Evolutionary conservation across 1,284 basidiomycete species (phyloP).

Genomic region (Laetiporus sulphureus): DNA sequence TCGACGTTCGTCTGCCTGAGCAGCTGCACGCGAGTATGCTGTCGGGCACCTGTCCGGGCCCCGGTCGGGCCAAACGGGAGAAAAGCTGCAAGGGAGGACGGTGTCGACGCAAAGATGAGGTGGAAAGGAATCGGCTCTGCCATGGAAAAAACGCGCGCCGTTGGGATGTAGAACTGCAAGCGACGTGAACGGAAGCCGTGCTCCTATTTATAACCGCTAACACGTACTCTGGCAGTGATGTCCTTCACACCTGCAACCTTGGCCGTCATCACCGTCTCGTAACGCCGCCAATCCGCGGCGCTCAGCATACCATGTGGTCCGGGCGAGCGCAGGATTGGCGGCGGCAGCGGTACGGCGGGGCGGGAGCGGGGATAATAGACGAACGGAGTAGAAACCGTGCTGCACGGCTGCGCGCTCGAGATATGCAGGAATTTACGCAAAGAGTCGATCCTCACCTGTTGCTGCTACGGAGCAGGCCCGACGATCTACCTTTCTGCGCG

Average conservation of each 20-base stretch:
- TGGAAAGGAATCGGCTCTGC: conserved; percentile 59
- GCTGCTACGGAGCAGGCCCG: conserved; percentile 19
- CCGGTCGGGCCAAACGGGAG: conserved; percentile 48
- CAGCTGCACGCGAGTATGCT: conserved; percentile 50
- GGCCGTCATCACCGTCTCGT: conserved; percentile 37
- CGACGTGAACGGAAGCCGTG: not conserved
- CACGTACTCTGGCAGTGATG: conserved; percentile 36
- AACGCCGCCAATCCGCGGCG: conserved; percentile 44
- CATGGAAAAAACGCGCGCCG: conserved; percentile 51
- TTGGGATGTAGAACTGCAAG: conserved; percentile 43
- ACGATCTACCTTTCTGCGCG: conserved; percentile 19
- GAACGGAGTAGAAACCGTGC: conserved; percentile 53
- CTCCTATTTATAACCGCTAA: too few relatives aligned
- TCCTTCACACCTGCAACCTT: conserved; percentile 34
- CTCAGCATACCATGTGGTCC: conserved; percentile 32
- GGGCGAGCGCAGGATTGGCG: conserved; percentile 28
- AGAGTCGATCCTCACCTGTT: conserved; percentile 18
- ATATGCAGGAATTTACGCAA: not conserved
- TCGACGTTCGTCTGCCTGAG: conserved; percentile 62
- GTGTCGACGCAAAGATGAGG: conserved; percentile 47
- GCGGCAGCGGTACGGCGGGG: conserved; percentile 48
- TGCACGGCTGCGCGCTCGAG: not conserved
- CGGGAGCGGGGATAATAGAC: conserved; percentile 61
- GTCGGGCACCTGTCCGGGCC: conserved; percentile 30
- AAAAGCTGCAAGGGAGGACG: conserved; percentile 50